Conservation (phyloP, 2,329 filamentous ascomycete genomes). For the Fusarium phyllophilum region DNA sequence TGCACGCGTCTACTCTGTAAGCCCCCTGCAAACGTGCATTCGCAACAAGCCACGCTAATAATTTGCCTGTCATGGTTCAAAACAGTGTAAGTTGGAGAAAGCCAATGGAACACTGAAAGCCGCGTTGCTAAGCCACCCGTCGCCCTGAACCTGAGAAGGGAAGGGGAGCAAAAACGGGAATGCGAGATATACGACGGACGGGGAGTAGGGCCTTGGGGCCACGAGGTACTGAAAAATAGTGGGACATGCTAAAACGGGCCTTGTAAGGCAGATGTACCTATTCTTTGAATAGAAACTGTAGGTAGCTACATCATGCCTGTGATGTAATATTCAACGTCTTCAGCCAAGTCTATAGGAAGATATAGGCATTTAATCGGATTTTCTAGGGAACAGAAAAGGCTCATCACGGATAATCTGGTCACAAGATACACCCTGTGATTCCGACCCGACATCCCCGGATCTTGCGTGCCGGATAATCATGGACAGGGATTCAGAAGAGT, state of each 20-base stretch:
- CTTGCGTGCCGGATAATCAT: conserved; percentile 29
- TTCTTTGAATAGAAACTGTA: not conserved
- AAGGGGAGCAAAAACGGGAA: conserved; percentile 29
- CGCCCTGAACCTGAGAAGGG: conserved; percentile 2
- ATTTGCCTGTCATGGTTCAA: not conserved
- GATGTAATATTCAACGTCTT: not conserved
- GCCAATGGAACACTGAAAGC: conserved; percentile 1
- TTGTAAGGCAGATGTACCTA: conserved; percentile 3
- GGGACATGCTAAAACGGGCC: conserved; percentile 20
- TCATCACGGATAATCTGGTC: conserved; percentile 12
- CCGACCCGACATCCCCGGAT: conserved; percentile 24
- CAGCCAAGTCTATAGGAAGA: not conserved
- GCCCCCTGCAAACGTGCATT: conserved; percentile 20
- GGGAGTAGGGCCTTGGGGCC: conserved; percentile 4
- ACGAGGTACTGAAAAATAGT: conserved; percentile 18
- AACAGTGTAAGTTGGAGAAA: not conserved
- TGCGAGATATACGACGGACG: conserved; percentile 41
- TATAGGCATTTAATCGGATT: not conserved
- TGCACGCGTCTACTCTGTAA: conserved; percentile 24
- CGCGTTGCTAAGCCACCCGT: conserved; percentile 34
- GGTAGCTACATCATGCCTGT: not conserved
- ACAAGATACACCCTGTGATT: conserved; percentile 2
- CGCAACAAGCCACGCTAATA: conserved; percentile 8
- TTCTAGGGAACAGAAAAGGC: not conserved
- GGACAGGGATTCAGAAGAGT: conserved; percentile 24